Evolutionary conservation across 2,329 filamentous ascomycete genomes (phyloP).

Genomic region (Coniella lustricola): DNA sequence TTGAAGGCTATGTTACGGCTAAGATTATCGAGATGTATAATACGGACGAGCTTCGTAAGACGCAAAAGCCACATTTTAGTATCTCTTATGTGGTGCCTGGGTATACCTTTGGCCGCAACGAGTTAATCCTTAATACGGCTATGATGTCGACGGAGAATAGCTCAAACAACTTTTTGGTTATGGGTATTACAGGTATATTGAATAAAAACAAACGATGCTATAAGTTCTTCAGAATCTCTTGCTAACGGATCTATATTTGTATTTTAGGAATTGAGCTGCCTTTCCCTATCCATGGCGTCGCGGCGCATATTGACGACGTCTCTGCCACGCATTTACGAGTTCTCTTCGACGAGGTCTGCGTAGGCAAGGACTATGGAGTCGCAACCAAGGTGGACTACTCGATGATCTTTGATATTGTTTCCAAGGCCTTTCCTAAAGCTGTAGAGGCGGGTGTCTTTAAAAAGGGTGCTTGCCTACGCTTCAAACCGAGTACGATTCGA

Average conservation of each 20-base stretch:
- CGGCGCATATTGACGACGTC: constrained; percentile 21
- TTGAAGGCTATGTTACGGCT: constrained; percentile 18
- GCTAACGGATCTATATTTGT: constrained; percentile 12
- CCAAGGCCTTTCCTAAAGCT: constrained; percentile 21
- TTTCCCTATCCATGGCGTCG: constrained; percentile 12
- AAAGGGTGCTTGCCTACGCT: constrained; percentile 16
- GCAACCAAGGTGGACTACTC: constrained; percentile 19
- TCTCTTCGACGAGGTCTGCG: constrained; percentile 15
- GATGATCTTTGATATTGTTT: constrained; percentile 18
- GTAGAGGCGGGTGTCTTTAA: constrained; percentile 22
- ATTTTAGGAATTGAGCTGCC: constrained; percentile 17
- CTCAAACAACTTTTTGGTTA: constrained; percentile 23
- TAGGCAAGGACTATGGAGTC: constrained; percentile 18
- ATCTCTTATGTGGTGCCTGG: constrained; percentile 23
- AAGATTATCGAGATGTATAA: constrained; percentile 20
- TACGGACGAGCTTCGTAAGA: constrained; percentile 20
- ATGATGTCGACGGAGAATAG: constrained; percentile 22
- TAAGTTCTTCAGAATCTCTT: constrained; percentile 19
- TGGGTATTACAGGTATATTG: constrained; percentile 11
- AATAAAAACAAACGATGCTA: too few relatives aligned
- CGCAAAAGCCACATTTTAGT: constrained; percentile 20
- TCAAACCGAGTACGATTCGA: constrained; percentile 9
- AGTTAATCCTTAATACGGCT: constrained; percentile 19
- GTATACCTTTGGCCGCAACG: constrained; percentile 24
- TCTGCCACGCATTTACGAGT: constrained; percentile 20